A percentile compares a stretch with the other conserved stretches of the same genome.
Evolutionary conservation across 495 filamentous ascomycete genomes (phyloP).

Genomic region (Neurospora sp.): DNA sequence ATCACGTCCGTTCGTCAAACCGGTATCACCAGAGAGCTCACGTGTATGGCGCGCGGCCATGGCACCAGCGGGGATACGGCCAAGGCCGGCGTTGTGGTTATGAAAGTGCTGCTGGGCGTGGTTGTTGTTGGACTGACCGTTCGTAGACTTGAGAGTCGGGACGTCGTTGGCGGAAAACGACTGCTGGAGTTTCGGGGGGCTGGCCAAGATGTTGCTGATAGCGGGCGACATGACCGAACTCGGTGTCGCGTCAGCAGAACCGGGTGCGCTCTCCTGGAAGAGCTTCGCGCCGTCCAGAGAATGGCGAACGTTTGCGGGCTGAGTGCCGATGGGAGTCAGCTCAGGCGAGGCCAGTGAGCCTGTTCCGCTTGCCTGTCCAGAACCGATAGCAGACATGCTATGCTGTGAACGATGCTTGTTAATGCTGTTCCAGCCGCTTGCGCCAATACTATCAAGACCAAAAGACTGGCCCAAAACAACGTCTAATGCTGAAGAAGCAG

Average conservation of each 20-base stretch:
- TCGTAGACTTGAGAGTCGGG: conserved; percentile 61
- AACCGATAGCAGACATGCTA: conserved; percentile 60
- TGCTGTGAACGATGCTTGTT: conserved; percentile 74
- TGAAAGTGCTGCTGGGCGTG: conserved; percentile 70
- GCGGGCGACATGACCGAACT: conserved; percentile 28
- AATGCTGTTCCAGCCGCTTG: conserved; percentile 54
- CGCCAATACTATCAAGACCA: conserved; percentile 42
- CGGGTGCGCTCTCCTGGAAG: conserved; percentile 19
- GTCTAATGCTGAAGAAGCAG: conserved; percentile 72
- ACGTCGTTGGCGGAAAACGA: conserved; percentile 88
- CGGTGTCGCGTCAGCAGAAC: conserved; percentile 8
- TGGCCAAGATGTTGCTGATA: conserved; percentile 33
- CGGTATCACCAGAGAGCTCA: conserved; percentile 46
- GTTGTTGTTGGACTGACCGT: conserved; percentile 42
- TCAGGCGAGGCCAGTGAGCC: conserved; percentile 26
- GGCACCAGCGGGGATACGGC: conserved; percentile 58
- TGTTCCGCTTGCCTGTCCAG: conserved; percentile 22
- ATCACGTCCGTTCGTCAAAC: conserved; percentile 33
- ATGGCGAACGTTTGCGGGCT: conserved; percentile 41
- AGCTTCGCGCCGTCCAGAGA: conserved; percentile 36
- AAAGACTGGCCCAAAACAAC: conserved; percentile 62
- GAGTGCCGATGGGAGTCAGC: conserved; percentile 29
- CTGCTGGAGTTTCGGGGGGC: conserved; percentile 62
- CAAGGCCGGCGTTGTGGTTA: conserved; percentile 71
- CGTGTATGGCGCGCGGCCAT: conserved; percentile 55